Conservation (phyloP, 805 yeast species). For the Ogataea sp. region DNA sequence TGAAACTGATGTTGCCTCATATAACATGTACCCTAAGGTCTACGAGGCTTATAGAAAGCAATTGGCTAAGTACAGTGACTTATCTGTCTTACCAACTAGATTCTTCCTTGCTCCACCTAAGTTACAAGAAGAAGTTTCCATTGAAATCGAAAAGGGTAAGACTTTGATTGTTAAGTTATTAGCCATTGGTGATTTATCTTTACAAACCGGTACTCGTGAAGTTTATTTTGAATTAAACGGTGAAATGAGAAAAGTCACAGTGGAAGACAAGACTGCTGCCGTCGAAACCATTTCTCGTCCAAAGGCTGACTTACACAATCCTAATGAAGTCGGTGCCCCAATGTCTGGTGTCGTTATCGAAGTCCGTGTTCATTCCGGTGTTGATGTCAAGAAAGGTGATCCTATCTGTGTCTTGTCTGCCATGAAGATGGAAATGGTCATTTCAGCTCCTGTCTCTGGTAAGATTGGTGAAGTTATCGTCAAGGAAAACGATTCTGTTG, state of each 20-base stretch:
- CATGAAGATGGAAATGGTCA: slow-evolving; percentile 99
- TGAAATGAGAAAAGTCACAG: slow-evolving; percentile 92
- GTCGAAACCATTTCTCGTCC: slow-evolving; percentile 81
- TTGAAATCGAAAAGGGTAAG: slow-evolving; percentile 93
- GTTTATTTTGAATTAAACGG: slow-evolving; percentile 98
- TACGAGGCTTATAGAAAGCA: slow-evolving; percentile 78
- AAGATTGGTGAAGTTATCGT: slow-evolving; percentile 67
- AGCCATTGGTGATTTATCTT: slow-evolving; percentile 85
- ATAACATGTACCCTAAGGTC: slow-evolving; percentile 97
- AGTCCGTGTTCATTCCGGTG: slow-evolving; percentile 81
- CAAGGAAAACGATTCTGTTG: slow-evolving; percentile 91
- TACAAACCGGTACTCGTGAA: slow-evolving; percentile 85
- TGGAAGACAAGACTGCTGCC: slow-evolving; percentile 80
- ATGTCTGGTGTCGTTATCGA: slow-evolving; percentile 99
- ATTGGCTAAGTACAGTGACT: slow-evolving; percentile 77
- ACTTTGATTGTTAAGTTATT: slow-evolving; percentile 81
- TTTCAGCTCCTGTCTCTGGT: slow-evolving; percentile 86
- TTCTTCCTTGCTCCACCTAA: slow-evolving; percentile 82
- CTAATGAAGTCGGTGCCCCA: slow-evolving; percentile 95
- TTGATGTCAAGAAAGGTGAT: slow-evolving; percentile 92
- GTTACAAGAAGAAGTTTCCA: slow-evolving; percentile 80
- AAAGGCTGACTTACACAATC: slow-evolving; percentile 82
- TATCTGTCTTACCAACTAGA: slow-evolving; percentile 89
- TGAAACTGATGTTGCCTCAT: slow-evolving; percentile 89
- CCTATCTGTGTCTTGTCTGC: slow-evolving; percentile 91